These are phyloP conservation scores for Podila minutissima DNA, from an alignment of 192 early-diverging fungal species.

Conservation along the genomic window DNA sequence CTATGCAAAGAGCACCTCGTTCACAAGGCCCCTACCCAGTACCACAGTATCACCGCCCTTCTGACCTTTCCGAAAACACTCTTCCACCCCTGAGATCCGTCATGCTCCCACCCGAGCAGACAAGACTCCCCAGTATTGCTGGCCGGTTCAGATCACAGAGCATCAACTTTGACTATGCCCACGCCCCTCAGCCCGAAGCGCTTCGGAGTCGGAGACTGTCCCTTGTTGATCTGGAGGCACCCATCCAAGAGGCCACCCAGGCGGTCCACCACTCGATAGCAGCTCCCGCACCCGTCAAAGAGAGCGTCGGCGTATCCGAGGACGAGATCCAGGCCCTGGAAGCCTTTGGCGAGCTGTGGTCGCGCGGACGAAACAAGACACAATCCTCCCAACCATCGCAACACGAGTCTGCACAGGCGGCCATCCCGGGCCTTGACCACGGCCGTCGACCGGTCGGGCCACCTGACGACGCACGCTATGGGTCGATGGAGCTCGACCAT, in stretches of 20 bases:
- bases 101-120: constrained; percentile 21
- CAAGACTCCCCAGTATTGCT: constrained; percentile 15
- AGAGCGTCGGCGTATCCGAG: constrained; percentile 37
- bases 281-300: background rate
- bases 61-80: background rate
- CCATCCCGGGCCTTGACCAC: constrained; percentile 18
- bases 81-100: constrained; percentile 29
- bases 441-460: constrained; percentile 18
- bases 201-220: constrained; percentile 30
- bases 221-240: constrained; percentile 39
- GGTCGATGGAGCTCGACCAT: background rate
- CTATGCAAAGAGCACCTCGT: no score
- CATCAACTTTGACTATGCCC: constrained; percentile 2
- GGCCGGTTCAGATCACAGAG: constrained; percentile 34
- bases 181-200: background rate
- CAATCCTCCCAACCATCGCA: background rate
- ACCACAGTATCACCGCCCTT: background rate
- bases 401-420: background rate
- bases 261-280: constrained; percentile 17
- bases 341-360: constrained; percentile 51
- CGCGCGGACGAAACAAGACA: constrained; percentile 28
- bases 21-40: background rate
- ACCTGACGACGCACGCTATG: background rate
- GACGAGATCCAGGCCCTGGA: constrained; percentile 44
- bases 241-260: constrained; percentile 33